Conservation (phyloP, 2,329 filamentous ascomycete genomes). For the Colletotrichum sp. region DNA sequence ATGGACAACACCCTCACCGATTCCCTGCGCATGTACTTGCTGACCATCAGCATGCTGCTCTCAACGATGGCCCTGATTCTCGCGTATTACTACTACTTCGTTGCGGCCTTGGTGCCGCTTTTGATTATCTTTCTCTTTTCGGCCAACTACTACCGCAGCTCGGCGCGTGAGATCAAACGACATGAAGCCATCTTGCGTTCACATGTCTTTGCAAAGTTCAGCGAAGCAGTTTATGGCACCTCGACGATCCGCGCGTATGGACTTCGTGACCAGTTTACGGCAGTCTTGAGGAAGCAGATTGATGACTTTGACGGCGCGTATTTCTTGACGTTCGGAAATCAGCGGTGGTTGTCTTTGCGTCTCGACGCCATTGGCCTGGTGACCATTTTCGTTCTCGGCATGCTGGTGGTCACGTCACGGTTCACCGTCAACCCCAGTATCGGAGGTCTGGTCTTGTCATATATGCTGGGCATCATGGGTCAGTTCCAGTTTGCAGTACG, state of each 20-base stretch:
- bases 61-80: slow-evolving; percentile 89
- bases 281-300: slow-evolving; percentile 70
- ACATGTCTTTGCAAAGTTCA: slow-evolving; percentile 86
- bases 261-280: slow-evolving; percentile 75
- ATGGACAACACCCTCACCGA: slow-evolving; percentile 94
- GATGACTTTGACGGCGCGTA: slow-evolving; percentile 94
- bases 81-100: slow-evolving; percentile 89
- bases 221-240: slow-evolving; percentile 83
- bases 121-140: slow-evolving; percentile 80
- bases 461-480: slow-evolving; percentile 92
- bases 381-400: slow-evolving; percentile 84
- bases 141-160: slow-evolving; percentile 85
- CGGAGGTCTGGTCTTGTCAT: slow-evolving; percentile 85
- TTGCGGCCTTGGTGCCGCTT: slow-evolving; percentile 64
- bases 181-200: slow-evolving; percentile 90
- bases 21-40: slow-evolving; percentile 87
- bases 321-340: slow-evolving; percentile 92
- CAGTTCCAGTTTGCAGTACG: slow-evolving; percentile 95
- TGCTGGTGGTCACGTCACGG: slow-evolving; percentile 90
- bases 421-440: slow-evolving; percentile 86
- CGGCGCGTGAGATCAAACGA: slow-evolving; percentile 90
- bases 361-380: slow-evolving; percentile 83
- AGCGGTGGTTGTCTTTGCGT: slow-evolving; percentile 89
- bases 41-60: slow-evolving; percentile 81
- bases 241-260: slow-evolving; percentile 90